phyloP scores from a whole-genome alignment of 208 protist genomes.

The Histomonas meleagridis region DNA sequence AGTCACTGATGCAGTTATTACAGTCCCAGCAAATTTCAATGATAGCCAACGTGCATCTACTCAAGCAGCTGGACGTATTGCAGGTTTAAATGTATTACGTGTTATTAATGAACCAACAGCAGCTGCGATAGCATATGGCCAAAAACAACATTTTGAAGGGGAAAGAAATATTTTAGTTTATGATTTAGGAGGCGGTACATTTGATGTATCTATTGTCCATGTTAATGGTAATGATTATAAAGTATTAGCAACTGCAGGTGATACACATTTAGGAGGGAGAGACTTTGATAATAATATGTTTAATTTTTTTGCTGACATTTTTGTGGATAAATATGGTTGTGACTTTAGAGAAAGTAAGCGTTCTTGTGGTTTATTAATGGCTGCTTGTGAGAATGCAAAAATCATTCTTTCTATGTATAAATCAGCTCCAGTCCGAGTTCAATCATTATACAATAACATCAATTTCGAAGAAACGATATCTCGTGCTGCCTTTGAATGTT shows the following conservation, averaged over 20 bases:
- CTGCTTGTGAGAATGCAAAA: conserved; percentile 75
- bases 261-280: conserved; percentile 91
- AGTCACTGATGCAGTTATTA: conserved; percentile 55
- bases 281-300: conserved; percentile 79
- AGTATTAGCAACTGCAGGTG: conserved; percentile 76
- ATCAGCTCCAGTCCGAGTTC: conserved; percentile 74
- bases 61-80: conserved; percentile 61
- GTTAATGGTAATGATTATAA: conserved; percentile 80
- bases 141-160: conserved; percentile 38
- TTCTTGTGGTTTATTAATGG: conserved; percentile 58
- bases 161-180: conserved; percentile 43
- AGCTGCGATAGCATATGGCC: conserved; percentile 56
- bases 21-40: conserved; percentile 61
- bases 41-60: conserved; percentile 69
- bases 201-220: conserved; percentile 86
- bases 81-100: conserved; percentile 53
- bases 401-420: conserved; percentile 53
- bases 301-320: conserved; percentile 83
- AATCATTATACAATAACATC: conserved; percentile 78
- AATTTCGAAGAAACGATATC: conserved; percentile 83
- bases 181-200: conserved; percentile 63
- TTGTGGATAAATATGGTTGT: conserved; percentile 70
- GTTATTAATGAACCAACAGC: conserved; percentile 60
- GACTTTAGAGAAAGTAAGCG: conserved; percentile 58
- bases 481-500: conserved; percentile 87